These are phyloP conservation scores for Venustampulla echinocandica DNA, from an alignment of 495 filamentous ascomycete genomes.

Conservation along the genomic window DNA sequence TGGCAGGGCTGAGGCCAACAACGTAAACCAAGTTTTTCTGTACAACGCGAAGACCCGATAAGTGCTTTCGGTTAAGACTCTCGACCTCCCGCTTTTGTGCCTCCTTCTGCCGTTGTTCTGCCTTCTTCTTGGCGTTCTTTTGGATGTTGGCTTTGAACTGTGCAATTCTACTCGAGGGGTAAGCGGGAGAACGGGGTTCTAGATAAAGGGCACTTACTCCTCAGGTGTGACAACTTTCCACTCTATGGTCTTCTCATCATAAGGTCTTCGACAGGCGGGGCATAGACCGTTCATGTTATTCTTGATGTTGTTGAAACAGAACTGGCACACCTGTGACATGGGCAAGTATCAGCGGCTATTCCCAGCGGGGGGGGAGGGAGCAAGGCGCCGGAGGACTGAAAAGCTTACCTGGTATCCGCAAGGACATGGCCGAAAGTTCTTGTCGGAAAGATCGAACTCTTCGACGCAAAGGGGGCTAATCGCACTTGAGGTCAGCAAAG, in stretches of 20 bases:
- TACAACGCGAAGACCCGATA: conserved; percentile 88
- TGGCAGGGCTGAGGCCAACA: conserved; percentile 82
- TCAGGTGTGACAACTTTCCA: conserved; percentile 89
- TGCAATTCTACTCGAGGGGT: conserved; percentile 32
- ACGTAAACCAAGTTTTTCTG: conserved; percentile 99
- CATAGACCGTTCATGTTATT: conserved; percentile 91
- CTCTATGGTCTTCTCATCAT: conserved; percentile 93
- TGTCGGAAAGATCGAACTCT: conserved; percentile 94
- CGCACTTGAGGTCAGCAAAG: background rate
- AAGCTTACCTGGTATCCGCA: conserved; percentile 96
- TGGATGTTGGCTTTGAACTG: conserved; percentile 78
- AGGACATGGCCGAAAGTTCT: conserved; percentile 94
- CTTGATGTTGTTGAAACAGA: conserved; percentile 98
- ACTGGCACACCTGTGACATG: conserved; percentile 82
- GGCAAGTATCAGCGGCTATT: background rate
- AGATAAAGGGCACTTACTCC: conserved; percentile 53
- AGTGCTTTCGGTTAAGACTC: conserved; percentile 84
- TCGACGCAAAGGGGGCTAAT: conserved; percentile 92
- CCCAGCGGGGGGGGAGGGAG: conserved; percentile 3
- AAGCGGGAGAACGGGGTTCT: conserved; percentile 25
- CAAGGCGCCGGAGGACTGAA: too few relatives aligned
- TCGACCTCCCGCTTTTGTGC: conserved; percentile 93
- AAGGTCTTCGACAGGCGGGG: conserved; percentile 88
- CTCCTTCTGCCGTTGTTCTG: conserved; percentile 87
- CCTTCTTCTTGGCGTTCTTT: conserved; percentile 84